Evolutionary conservation across 176 grass and related monocot genomes (phyloP), one percentile per base, ranked within the genome.

Genomic region (Typha latifolia): DNA sequence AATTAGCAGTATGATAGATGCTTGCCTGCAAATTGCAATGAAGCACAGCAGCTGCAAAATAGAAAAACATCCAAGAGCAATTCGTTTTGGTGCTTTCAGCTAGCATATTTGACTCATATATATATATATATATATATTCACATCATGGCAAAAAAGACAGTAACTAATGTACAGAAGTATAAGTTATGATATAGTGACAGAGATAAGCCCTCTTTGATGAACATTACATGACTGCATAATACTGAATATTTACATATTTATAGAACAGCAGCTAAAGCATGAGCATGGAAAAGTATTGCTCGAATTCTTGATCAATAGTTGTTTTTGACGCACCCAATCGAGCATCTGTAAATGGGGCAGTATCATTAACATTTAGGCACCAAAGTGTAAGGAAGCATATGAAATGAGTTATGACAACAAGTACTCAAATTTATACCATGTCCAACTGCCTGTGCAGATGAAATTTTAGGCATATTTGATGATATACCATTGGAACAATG

Each of bases 301-400:
- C 86, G 18, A 84, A 95, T 82, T 87, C 86, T 74, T 82, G 86
- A 87, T 95, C 90, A 32, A 95, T 84, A 4, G 90, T 84, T 43
- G 79, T 64, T 32, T 78, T 79, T 53, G 68, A 77, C 22, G 82
- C 77, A 24, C 49, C 66, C 56, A 66, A 70, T 73, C 77, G 48
- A 69, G 75, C 68, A 66, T 50, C 47, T 48, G 76, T 66, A 78
- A 14, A 12, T 66, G 78, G 4, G 9, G 20, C 31, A 43, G 79
- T 77, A 84, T 51, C 62, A 52, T 5, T 19, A 14, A 53, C 32
- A 67, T 74, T 18, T 49, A 77, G 19, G 47, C 66, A 63, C 18
- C 18, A 79, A 24, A 57, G 27, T 37, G 37, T 32, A 62, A 57
- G 24, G 15, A n/a, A 2, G n/a, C 52, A 75, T 71, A 15, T 12